Base-by-base conservation (phyloP, 1,139 yeast genomes). In the Pichia sp. region DNA sequence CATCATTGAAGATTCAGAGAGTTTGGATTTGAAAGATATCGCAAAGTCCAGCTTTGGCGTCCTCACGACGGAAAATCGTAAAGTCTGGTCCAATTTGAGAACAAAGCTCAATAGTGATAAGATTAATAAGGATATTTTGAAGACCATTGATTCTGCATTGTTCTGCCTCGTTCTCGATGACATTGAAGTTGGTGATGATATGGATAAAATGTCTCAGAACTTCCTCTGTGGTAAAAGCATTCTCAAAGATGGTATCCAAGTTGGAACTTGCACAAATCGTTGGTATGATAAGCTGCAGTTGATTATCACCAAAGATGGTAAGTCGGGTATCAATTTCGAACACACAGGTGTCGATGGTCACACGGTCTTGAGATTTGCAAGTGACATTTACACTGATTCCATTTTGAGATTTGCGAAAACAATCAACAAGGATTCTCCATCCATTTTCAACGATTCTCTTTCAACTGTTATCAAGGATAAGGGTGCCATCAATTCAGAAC, bases 281-380 rank as follows among this genome's bases (percentile, higher is more conserved):
- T 87, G 96, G 96, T 87, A 86, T 56, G 96, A 87, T 60, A 87
- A 87, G 62, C 64, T 87, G 46, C 96, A 87, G 59, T 70, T 87
- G 47, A 87, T 87, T 40, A 77, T 87, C 35, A 85, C 96, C n/a
- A 77, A 78, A 55, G 85, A 86, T 58, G 95, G 94, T 26, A 84
- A 84, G 58, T 95, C 94, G 2, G 96, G 96, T 27, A 79, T 87
- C 50, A 87, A 87, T 58, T 87, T 87, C 56, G 96, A 87, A 56
- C 96, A 87, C 55, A 87, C 96, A 0, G 96, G 96, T 51, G 94
- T 87, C 24, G 96, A 87, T 62, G 96, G 96, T 38, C 96, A 87
- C 57, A 87, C 96, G 0, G 95, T 87, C 7, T 64, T 87, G 49
- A 64, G 96, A 44, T 82, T 83, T 63, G 95, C 86, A 13, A 77